phyloP scores from a whole-genome alignment of 345 rosid genomes.

The Euphorbia peplus region DNA sequence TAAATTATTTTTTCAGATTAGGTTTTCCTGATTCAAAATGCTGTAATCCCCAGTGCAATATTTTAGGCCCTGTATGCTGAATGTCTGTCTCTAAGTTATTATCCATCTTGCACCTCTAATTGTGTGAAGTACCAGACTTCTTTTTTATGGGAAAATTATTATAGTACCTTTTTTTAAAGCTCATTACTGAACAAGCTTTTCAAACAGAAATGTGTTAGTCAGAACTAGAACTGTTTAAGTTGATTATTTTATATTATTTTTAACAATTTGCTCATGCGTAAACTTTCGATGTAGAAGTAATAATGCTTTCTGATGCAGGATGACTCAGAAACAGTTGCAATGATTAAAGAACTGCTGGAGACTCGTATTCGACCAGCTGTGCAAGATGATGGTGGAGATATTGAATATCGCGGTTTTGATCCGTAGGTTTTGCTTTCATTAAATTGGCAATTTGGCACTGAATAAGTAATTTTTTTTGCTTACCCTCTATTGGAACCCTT shows the following conservation, averaged over 20 bases:
- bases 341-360: slow-evolving; percentile 96
- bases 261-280: neutral
- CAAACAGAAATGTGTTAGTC: neutral
- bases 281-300: neutral
- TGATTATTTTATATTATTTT: neutral
- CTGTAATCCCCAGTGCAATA: neutral
- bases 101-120: neutral
- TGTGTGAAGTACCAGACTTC: neutral
- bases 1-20: neutral
- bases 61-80: neutral
- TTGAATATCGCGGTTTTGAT: slow-evolving; percentile 82
- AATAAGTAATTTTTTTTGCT: neutral
- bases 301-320: slow-evolving; percentile 45
- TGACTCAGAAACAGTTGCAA: slow-evolving; percentile 95
- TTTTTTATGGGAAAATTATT: neutral
- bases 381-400: slow-evolving; percentile 99
- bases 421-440: slow-evolving; percentile 41
- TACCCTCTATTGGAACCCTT: slow-evolving; percentile 7
- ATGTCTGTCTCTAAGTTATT: neutral
- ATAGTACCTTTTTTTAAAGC: neutral
- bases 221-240: neutral
- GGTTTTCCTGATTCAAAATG: too few species aligned
- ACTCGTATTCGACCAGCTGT: slow-evolving; percentile 97
- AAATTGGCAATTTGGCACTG: neutral
- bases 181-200: neutral